Conservation (phyloP, 2,329 filamentous ascomycete species). For the Polychaeton citri region DNA sequence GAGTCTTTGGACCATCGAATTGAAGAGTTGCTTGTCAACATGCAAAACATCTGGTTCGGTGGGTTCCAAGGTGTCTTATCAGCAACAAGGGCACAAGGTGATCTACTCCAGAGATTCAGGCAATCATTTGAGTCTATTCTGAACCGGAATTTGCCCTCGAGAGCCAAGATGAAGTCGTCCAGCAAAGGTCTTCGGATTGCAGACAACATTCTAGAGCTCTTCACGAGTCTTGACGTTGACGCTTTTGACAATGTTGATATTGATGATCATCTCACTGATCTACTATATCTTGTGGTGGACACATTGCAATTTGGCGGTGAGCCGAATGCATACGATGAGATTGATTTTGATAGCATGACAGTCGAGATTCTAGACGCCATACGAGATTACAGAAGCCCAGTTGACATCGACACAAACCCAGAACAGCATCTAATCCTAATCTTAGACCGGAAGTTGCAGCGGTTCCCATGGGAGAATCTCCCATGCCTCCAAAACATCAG, state of each 20-base stretch:
- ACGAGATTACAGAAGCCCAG: conserved; percentile 54
- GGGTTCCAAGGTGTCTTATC: conserved; percentile 94
- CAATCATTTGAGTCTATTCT: conserved; percentile 66
- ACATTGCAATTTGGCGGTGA: conserved; percentile 95
- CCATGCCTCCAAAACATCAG: conserved; percentile 69
- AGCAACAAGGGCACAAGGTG: conserved; percentile 48
- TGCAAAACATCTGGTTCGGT: conserved; percentile 88
- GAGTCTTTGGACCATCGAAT: conserved; percentile 67
- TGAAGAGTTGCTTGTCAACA: conserved; percentile 63
- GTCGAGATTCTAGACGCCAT: conserved; percentile 79
- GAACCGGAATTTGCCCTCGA: conserved; percentile 73
- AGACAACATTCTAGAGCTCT: conserved; percentile 65
- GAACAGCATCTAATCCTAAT: conserved; percentile 69
- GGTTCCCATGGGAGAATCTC: conserved; percentile 91
- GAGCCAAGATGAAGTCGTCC: conserved; percentile 45
- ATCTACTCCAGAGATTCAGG: conserved; percentile 61
- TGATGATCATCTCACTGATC: conserved; percentile 79
- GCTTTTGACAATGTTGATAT: conserved; percentile 55
- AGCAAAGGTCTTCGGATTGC: conserved; percentile 41
- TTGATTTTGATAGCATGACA: conserved; percentile 87
- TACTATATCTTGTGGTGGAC: conserved; percentile 92
- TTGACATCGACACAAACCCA: conserved; percentile 20
- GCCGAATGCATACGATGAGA: conserved; percentile 90
- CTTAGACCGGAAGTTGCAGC: conserved; percentile 78
- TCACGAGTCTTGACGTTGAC: conserved; percentile 70